These are phyloP conservation scores for Phaffomyces thermotolerans DNA, from an alignment of 805 yeast genomes.

Conservation along the genomic window DNA sequence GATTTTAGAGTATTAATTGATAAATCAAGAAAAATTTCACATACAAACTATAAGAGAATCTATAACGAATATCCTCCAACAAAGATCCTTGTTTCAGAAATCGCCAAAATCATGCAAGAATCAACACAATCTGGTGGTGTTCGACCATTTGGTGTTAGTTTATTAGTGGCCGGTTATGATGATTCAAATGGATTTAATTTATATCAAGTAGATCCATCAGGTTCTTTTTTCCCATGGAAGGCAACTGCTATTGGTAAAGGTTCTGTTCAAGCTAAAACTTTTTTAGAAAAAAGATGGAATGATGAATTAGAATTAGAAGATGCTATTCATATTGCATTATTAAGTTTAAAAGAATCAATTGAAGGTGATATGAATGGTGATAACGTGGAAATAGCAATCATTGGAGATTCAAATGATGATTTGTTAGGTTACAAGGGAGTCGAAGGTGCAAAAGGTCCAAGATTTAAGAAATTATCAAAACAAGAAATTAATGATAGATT, in stretches of 20 bases:
- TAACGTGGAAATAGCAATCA: conserved; percentile 85
- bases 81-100: conserved; percentile 83
- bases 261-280: conserved; percentile 92
- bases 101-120: conserved; percentile 96
- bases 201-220: conserved; percentile 97
- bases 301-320: conserved; percentile 96
- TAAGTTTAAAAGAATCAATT: conserved; percentile 91
- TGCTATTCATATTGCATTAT: conserved; percentile 91
- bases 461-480: conserved; percentile 75
- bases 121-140: conserved; percentile 99
- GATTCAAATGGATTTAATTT: conserved; percentile 66
- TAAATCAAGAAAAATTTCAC: conserved; percentile 88
- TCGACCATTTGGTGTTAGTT: conserved; percentile 96
- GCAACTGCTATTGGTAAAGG: conserved; percentile 99
- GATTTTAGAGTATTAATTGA: conserved; percentile 93
- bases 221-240: conserved; percentile 98
- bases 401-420: conserved; percentile 77
- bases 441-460: conserved; percentile 70
- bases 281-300: conserved; percentile 96
- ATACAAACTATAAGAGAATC: conserved; percentile 83
- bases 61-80: conserved; percentile 98
- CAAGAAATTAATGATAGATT: conserved; percentile 95
- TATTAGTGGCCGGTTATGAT: conserved; percentile 91
- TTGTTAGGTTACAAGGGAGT: conserved; percentile 84
- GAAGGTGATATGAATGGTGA: conserved; percentile 98